Base-by-base conservation (phyloP, 805 yeast species). In the Zygosaccharomyces kombuchaensis region DNA sequence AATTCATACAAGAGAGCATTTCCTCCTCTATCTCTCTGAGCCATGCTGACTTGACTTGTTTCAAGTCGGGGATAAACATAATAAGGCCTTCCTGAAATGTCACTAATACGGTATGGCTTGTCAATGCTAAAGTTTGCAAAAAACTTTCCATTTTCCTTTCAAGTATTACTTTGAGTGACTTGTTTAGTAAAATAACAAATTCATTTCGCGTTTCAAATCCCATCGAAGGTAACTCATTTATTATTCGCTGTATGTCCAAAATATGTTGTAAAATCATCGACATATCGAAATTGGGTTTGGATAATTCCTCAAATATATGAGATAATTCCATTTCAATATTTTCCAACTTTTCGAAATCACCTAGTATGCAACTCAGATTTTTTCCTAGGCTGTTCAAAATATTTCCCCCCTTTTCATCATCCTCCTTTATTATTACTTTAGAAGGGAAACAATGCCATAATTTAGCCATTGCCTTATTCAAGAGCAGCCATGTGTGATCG, bases 361-460 rank as follows among this genome's bases (percentile, higher is more conserved):
- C 71, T 9, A 57, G 53, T 2, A 61, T 36, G 13, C 54, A 52
- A 2, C 54, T 57, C 10, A 66, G 65, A 6, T 65, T 55, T 5
- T 62, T 64, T 23, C 69, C 63, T 22, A 78, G 57, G 39, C 80
- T 85, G 31, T 71, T n/a, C 14, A 35, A 22, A 9, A 21, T 4
- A 6, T 19, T 30, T 16, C 32, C n/a, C 9, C 21, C 23, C 17
- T 10, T 13, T 5, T 12, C 27, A 14, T 30, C 13, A 9, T 29
- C 30, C 9, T 13, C 13, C 10, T 73, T 0, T 72, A 62, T 9
- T 17, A 16, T 19, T 5, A 9, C 27, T 8, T 25, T n/a, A n/a
- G 13, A 14, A 22, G 35, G 17, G 17, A 83, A 56, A 9, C 71
- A 66, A 0, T 67, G 72, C 95, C 95, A 86, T 7, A 69, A 68